Evolutionary conservation across 768 basidiomycete species (phyloP).

Genomic region (Rhizopogon roseolus): DNA sequence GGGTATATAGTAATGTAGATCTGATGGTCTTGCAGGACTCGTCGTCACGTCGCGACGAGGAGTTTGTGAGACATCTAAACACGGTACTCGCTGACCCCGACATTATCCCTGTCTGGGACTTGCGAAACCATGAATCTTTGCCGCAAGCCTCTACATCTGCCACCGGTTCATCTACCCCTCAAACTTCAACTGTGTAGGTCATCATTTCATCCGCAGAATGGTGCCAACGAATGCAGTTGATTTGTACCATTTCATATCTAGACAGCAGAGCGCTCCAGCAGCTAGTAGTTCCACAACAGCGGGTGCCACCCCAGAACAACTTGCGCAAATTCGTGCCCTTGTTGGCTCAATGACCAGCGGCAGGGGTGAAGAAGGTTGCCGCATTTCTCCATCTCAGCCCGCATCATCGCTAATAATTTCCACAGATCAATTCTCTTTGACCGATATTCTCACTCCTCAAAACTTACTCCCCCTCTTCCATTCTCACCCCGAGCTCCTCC

Average conservation of each 20-base stretch:
- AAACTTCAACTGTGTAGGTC: conserved; percentile 26
- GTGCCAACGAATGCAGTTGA: neutral
- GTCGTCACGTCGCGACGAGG: conserved; percentile 59
- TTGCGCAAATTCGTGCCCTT: conserved; percentile 56
- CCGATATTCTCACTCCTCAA: conserved; percentile 71
- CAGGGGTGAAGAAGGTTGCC: conserved; percentile 9
- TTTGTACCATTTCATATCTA: neutral
- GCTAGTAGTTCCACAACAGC: conserved; percentile 1
- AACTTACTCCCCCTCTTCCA: conserved; percentile 70
- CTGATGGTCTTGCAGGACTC: conserved; percentile 46
- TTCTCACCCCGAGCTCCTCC: conserved; percentile 62
- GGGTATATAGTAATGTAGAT: neutral
- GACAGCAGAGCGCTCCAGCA: neutral
- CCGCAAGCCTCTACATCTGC: conserved; percentile 40
- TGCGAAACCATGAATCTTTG: conserved; percentile 32
- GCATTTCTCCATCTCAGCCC: neutral
- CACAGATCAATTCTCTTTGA: conserved; percentile 51
- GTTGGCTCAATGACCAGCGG: conserved; percentile 41
- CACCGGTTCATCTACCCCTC: conserved; percentile 23
- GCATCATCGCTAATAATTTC: conserved; percentile 5
- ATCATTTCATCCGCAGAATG: neutral
- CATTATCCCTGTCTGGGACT: conserved; percentile 55
- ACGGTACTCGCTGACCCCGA: conserved; percentile 64
- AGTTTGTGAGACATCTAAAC: conserved; percentile 72
- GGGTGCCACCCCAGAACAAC: conserved; percentile 53